Conservation (phyloP, 129 eudicot species). For the Chrysanthemum seticuspe region DNA sequence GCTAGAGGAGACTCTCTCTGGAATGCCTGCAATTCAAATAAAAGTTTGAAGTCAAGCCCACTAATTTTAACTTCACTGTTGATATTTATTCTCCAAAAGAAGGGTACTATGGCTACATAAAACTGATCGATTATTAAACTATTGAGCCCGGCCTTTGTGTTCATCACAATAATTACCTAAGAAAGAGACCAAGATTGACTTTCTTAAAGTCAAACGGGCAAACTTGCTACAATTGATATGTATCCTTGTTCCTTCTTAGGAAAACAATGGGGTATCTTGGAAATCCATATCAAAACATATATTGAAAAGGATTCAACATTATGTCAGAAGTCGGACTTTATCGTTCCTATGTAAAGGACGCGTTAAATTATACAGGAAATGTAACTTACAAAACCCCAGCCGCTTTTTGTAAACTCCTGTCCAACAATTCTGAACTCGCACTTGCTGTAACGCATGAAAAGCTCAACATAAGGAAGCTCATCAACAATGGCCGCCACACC, state of each 20-base stretch:
- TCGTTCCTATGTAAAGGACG: neutral
- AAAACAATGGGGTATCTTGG: neutral
- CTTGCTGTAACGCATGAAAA: slow-evolving; percentile 51
- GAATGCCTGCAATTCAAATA: slow-evolving; percentile 40
- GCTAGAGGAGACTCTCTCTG: slow-evolving; percentile 59
- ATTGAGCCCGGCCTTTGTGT: no score
- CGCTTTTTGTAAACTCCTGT: slow-evolving; percentile 66
- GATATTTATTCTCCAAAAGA: neutral
- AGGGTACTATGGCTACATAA: no score
- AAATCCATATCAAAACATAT: no score
- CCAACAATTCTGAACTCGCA: slow-evolving; percentile 60
- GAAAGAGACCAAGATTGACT: neutral
- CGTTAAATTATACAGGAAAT: neutral
- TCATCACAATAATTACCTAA: no score
- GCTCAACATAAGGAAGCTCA: slow-evolving; percentile 67
- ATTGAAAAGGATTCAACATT: no score
- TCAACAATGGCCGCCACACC: slow-evolving; percentile 76
- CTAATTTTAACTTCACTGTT: neutral
- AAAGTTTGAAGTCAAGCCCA: neutral
- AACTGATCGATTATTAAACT: no score
- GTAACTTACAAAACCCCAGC: slow-evolving; percentile 82
- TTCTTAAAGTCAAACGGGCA: neutral
- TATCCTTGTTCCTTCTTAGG: neutral
- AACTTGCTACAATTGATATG: neutral
- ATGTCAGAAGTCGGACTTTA: neutral